A percentile compares a stretch with the other conserved stretches of the same genome.
Conservation (phyloP, 140 eudicot genomes). For the Senecio squalidus region DNA sequence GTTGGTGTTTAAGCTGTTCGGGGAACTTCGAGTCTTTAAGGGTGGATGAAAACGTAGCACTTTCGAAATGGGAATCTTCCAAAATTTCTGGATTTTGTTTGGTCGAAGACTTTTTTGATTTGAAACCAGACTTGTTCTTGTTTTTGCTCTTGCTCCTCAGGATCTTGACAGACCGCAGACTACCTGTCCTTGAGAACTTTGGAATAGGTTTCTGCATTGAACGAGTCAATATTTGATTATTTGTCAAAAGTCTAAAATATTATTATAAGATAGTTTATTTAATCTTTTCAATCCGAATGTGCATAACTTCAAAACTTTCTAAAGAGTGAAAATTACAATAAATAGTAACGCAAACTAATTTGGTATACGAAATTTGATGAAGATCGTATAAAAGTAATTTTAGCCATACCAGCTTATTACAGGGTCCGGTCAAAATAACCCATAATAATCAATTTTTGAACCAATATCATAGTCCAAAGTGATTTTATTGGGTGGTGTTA, state of each 20-base stretch:
- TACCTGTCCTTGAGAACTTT: constrained; percentile 43
- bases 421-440: no score
- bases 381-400: no score
- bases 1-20: constrained; percentile 29
- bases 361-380: no score
- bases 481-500: neutral
- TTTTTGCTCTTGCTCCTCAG: constrained; percentile 35
- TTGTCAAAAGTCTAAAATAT: constrained; percentile 11
- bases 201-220: constrained; percentile 31
- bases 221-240: neutral
- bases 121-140: constrained; percentile 38
- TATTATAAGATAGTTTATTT: neutral
- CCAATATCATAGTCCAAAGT: no score
- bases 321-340: no score
- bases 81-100: constrained; percentile 28
- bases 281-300: neutral
- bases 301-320: no score
- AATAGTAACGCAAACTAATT: no score
- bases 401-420: no score
- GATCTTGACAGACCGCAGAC: constrained; percentile 44
- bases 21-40: constrained; percentile 69
- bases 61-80: constrained; percentile 26
- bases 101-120: constrained; percentile 32
- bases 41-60: constrained; percentile 74
- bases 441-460: no score